A percentile compares a stretch with the other conserved stretches of the same genome.
These are phyloP conservation scores for Dioszegia crocea DNA, from an alignment of 768 basidiomycete species.

Conservation along the genomic window DNA sequence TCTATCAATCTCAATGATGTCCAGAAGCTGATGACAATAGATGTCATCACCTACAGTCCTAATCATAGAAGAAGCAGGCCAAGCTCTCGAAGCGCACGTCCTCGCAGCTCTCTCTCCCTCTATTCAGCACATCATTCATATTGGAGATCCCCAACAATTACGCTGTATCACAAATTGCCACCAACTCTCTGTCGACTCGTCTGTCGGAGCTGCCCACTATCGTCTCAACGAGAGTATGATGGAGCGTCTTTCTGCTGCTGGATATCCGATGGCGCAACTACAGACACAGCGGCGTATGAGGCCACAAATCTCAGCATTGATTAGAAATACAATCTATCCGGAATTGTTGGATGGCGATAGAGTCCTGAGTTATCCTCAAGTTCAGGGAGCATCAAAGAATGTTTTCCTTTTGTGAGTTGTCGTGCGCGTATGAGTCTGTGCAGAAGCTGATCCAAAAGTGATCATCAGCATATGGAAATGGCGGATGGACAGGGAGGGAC, in stretches of 20 bases:
- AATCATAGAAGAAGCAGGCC: conserved; percentile 71
- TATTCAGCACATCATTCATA: conserved; percentile 68
- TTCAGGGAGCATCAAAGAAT: conserved; percentile 59
- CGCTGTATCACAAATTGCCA: conserved; percentile 51
- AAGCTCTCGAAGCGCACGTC: conserved; percentile 74
- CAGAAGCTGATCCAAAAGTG: conserved; percentile 12
- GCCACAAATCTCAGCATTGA: conserved; percentile 57
- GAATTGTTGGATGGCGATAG: conserved; percentile 3
- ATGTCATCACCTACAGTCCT: conserved; percentile 10
- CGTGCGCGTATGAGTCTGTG: not conserved
- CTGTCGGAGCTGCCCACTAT: conserved; percentile 56
- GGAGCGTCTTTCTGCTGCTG: conserved; percentile 62
- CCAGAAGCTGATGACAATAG: too few species aligned
- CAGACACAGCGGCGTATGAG: conserved; percentile 73
- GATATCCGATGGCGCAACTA: conserved; percentile 65
- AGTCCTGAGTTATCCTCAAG: not conserved
- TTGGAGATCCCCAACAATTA: conserved; percentile 75
- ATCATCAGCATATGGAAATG: conserved; percentile 62
- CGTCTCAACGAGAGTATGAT: conserved; percentile 70
- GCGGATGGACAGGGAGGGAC: conserved; percentile 62
- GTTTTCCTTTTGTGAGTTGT: conserved; percentile 60
- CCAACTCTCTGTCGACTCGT: not conserved
- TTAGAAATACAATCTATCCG: conserved; percentile 10
- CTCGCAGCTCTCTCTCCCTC: conserved; percentile 49
- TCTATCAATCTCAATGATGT: too few species aligned